Conservation (phyloP, 768 basidiomycete genomes). For the Neoboletus magnificus region DNA sequence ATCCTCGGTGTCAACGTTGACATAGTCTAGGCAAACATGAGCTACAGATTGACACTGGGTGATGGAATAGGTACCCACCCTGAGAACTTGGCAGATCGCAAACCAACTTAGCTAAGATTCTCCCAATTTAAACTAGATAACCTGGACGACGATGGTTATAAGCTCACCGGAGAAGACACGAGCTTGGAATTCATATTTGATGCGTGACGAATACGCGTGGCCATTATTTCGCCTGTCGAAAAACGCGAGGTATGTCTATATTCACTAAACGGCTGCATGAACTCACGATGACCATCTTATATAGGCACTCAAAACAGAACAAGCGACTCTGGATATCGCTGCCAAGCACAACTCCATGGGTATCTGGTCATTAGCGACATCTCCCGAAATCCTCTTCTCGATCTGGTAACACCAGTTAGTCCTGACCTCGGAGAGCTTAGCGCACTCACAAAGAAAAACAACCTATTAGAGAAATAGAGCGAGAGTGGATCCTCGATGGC, state of each 20-base stretch:
- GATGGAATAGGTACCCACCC: conserved; percentile 4
- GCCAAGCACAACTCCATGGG: conserved; percentile 12
- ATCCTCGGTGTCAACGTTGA: neutral
- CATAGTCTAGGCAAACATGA: conserved; percentile 5
- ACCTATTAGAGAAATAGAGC: conserved; percentile 22
- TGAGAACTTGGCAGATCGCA: conserved; percentile 23
- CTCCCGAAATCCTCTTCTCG: conserved; percentile 14
- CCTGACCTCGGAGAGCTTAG: neutral
- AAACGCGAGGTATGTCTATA: neutral
- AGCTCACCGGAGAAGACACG: conserved; percentile 19
- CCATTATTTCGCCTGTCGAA: conserved; percentile 1
- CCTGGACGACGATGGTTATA: neutral
- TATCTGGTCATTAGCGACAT: neutral
- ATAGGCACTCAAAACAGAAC: conserved; percentile 15
- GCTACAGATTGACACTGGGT: neutral
- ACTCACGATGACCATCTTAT: conserved; percentile 21
- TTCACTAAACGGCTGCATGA: neutral
- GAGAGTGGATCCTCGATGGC: conserved; percentile 17
- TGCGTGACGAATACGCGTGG: conserved; percentile 11
- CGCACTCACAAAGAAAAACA: conserved; percentile 20
- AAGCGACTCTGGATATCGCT: conserved; percentile 8
- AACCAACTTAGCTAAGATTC: conserved; percentile 13
- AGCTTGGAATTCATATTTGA: conserved; percentile 20
- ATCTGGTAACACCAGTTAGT: conserved; percentile 14
- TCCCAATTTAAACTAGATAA: neutral